These are phyloP conservation scores for Xylaria grammica DNA, from an alignment of 495 filamentous ascomycete species.

Conservation along the genomic window DNA sequence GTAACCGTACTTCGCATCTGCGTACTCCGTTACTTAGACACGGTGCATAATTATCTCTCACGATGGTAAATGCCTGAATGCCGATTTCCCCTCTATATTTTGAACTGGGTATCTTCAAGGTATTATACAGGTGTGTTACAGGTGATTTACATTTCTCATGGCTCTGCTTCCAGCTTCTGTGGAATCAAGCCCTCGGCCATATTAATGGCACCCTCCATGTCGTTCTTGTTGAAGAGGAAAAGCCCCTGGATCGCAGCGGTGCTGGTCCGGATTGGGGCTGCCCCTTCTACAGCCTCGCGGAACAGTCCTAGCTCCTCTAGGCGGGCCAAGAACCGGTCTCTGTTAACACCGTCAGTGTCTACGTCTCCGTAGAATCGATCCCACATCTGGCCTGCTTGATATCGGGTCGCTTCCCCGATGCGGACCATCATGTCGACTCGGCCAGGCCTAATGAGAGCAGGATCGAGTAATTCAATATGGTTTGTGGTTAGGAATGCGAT, in stretches of 20 bases:
- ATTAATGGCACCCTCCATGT: slow-evolving; percentile 83
- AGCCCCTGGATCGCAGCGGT: slow-evolving; percentile 90
- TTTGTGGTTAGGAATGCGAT: slow-evolving; percentile 96
- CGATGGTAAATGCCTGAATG: neutral
- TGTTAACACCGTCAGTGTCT: slow-evolving; percentile 64
- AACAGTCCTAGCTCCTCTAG: slow-evolving; percentile 57
- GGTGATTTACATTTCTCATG: slow-evolving; percentile 19
- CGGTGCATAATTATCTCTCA: neutral
- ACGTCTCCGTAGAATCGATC: slow-evolving; percentile 89
- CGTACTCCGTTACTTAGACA: neutral
- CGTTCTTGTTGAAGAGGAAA: slow-evolving; percentile 91
- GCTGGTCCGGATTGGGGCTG: slow-evolving; percentile 64
- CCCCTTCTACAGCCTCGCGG: slow-evolving; percentile 43
- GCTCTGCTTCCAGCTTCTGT: slow-evolving; percentile 53
- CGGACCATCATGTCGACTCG: slow-evolving; percentile 92
- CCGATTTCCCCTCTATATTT: slow-evolving; percentile 3
- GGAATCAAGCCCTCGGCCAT: slow-evolving; percentile 74
- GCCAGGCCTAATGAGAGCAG: slow-evolving; percentile 87
- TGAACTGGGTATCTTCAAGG: slow-evolving; percentile 35
- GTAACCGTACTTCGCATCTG: neutral
- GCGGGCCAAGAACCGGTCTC: slow-evolving; percentile 57
- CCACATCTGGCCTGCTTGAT: slow-evolving; percentile 89
- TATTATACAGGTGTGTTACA: slow-evolving; percentile 22
- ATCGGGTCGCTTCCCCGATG: slow-evolving; percentile 83
- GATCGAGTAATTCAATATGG: slow-evolving; percentile 85